A percentile compares a stretch with the other conserved stretches of the same genome.
Evolutionary conservation across 192 early-diverging fungal genomes (phyloP).

Genomic region (Chytriomyces sp.): DNA sequence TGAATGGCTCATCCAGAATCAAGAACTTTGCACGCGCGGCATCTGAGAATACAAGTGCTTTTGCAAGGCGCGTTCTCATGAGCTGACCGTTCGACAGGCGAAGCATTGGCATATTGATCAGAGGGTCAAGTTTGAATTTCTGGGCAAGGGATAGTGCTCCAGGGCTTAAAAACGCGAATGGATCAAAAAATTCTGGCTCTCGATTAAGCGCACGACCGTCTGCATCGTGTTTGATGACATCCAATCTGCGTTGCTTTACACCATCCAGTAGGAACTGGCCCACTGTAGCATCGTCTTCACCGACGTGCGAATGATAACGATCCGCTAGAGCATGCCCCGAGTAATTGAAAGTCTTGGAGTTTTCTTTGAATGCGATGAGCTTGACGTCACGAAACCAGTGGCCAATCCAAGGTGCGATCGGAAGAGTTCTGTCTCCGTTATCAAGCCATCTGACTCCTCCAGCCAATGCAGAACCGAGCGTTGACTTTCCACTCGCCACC

Average conservation of each 20-base stretch:
- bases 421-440: too few species aligned
- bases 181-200: background rate
- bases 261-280: slow-evolving; percentile 6
- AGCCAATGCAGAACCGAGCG: slow-evolving; percentile 37
- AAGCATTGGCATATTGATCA: slow-evolving; percentile 12
- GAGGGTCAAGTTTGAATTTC: slow-evolving; percentile 25
- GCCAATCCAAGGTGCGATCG: too few species aligned
- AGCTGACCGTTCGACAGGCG: slow-evolving; percentile 26
- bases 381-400: too few species aligned
- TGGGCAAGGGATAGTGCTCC: slow-evolving; percentile 8
- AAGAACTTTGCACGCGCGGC: background rate
- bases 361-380: slow-evolving; percentile 32
- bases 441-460: slow-evolving; percentile 33
- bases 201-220: background rate
- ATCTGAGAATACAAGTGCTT: slow-evolving; percentile 11
- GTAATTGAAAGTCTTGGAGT: slow-evolving; percentile 16
- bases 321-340: slow-evolving; percentile 49
- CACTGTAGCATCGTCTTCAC: slow-evolving; percentile 28
- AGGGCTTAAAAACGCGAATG: background rate
- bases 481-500: slow-evolving; percentile 53
- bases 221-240: background rate
- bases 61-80: slow-evolving; percentile 20
- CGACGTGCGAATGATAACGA: slow-evolving; percentile 52
- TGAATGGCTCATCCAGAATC: slow-evolving; percentile 59
- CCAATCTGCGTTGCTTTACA: background rate